Evolutionary conservation across 257 asterid species (phyloP).

Genomic region (Eucommia ulmoides): DNA sequence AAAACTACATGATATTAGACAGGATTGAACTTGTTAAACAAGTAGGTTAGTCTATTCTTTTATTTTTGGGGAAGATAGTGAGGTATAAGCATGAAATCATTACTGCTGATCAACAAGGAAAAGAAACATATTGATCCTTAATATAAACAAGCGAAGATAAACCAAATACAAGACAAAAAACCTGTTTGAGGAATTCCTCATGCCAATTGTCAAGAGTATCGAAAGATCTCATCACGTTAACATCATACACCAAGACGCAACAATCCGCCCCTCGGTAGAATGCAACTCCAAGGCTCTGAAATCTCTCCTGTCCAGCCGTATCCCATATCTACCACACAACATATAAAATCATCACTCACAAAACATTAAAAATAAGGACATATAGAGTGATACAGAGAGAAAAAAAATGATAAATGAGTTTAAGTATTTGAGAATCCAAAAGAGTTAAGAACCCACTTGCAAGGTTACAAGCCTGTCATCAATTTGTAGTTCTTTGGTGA

Average conservation of each 20-base stretch:
- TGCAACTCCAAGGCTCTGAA: conserved; percentile 96
- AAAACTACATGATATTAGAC: too few species aligned
- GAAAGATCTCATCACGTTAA: conserved; percentile 80
- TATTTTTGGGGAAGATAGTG: too few species aligned
- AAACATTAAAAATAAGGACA: too few species aligned
- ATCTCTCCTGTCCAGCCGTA: conserved; percentile 97
- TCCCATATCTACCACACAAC: conserved; percentile 72
- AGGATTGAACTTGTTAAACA: too few species aligned
- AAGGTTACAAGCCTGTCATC: conserved; percentile 91
- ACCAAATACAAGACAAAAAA: too few species aligned
- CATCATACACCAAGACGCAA: conserved; percentile 87
- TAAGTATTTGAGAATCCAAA: background rate
- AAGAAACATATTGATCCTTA: too few species aligned
- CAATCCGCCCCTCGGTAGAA: conserved; percentile 98
- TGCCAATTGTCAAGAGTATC: conserved; percentile 95
- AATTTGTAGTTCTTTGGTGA: conserved; percentile 86
- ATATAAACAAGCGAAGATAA: too few species aligned
- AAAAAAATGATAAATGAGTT: background rate
- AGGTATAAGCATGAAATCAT: too few species aligned
- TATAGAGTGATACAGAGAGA: too few species aligned
- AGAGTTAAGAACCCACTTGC: conserved; percentile 50
- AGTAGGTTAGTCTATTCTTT: too few species aligned
- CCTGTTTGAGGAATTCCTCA: conserved; percentile 97
- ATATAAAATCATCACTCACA: conserved; percentile 1
- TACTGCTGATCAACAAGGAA: too few species aligned